Percentiles rank a stretch among this genome's conserved stretches.
phyloP scores from a whole-genome alignment of 2,329 filamentous ascomycete species.

The Diplodia mutila region DNA sequence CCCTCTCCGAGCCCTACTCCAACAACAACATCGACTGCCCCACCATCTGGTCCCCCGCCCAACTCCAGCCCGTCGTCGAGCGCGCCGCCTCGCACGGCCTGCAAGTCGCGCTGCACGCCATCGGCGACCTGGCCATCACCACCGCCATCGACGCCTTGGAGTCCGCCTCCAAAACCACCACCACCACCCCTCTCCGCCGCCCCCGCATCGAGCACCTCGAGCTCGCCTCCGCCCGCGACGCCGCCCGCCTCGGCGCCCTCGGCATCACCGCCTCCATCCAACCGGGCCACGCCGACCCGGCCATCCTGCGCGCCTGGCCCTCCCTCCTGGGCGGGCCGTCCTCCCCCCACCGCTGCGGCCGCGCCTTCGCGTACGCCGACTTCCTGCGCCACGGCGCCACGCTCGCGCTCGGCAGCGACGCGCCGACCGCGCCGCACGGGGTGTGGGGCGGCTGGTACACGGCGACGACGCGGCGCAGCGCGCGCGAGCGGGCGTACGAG shows the following conservation, averaged over 20 bases:
- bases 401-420: constrained; percentile 63
- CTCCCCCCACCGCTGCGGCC: constrained; percentile 51
- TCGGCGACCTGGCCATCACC: constrained; percentile 63
- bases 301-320: constrained; percentile 65
- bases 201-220: constrained; percentile 70
- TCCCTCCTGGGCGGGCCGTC: constrained; percentile 54
- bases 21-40: constrained; percentile 48
- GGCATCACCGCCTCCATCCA: constrained; percentile 86
- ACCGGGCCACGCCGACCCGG: constrained; percentile 85
- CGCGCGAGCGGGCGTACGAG: constrained; percentile 50
- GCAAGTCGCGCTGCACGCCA: constrained; percentile 68
- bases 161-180: constrained; percentile 31
- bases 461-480: constrained; percentile 61
- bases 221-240: constrained; percentile 60
- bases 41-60: constrained; percentile 59
- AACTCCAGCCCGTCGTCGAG: constrained; percentile 58
- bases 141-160: constrained; percentile 63
- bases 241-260: constrained; percentile 58
- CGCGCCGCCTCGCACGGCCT: constrained; percentile 59
- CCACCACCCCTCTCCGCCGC: constrained; percentile 36
- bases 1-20: constrained; percentile 62
- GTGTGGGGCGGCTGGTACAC: constrained; percentile 63
- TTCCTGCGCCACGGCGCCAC: constrained; percentile 59
- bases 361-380: constrained; percentile 67
- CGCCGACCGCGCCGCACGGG: constrained; percentile 61